A percentile compares a stretch with the other conserved stretches of the same genome.
Conservation (phyloP, 495 filamentous ascomycete species). For the Hyphodiscus hymeniophilus region DNA sequence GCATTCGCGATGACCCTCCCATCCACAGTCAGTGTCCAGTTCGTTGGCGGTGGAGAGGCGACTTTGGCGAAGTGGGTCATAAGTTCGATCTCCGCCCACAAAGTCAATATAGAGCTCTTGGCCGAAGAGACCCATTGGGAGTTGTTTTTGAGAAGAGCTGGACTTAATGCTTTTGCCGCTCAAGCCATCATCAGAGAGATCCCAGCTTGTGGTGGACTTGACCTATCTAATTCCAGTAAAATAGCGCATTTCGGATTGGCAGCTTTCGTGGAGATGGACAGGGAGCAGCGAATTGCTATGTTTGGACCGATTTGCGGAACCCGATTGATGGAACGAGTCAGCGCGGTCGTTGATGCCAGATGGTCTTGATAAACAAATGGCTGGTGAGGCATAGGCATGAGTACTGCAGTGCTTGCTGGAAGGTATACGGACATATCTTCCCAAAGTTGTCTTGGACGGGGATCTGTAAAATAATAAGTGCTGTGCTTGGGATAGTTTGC, state of each 20-base stretch:
- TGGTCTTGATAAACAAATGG: conserved; percentile 10
- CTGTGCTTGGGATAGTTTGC: too few relatives aligned
- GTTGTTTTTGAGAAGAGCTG: conserved; percentile 59
- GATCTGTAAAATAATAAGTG: too few relatives aligned
- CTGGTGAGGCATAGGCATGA: too few relatives aligned
- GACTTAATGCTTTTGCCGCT: conserved; percentile 76
- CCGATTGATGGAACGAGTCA: conserved; percentile 43
- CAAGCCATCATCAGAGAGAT: conserved; percentile 54
- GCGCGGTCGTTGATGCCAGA: conserved; percentile 28
- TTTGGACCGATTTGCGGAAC: conserved; percentile 43
- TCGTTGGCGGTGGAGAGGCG: conserved; percentile 48
- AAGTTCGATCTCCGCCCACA: conserved; percentile 7
- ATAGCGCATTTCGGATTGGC: conserved; percentile 37
- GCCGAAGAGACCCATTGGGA: conserved; percentile 62
- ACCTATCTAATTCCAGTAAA: conserved; percentile 12
- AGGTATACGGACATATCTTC: too few relatives aligned
- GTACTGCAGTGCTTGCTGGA: too few relatives aligned
- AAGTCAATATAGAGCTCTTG: conserved; percentile 12
- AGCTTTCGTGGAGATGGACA: conserved; percentile 49
- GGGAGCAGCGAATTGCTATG: conserved; percentile 31
- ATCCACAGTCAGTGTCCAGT: conserved; percentile 36
- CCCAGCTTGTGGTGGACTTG: conserved; percentile 27
- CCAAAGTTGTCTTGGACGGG: too few relatives aligned
- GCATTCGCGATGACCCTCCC: conserved; percentile 39
- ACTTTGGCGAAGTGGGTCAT: conserved; percentile 49